Conservation (phyloP, 257 asterid genomes). For the Coffea canephora region DNA sequence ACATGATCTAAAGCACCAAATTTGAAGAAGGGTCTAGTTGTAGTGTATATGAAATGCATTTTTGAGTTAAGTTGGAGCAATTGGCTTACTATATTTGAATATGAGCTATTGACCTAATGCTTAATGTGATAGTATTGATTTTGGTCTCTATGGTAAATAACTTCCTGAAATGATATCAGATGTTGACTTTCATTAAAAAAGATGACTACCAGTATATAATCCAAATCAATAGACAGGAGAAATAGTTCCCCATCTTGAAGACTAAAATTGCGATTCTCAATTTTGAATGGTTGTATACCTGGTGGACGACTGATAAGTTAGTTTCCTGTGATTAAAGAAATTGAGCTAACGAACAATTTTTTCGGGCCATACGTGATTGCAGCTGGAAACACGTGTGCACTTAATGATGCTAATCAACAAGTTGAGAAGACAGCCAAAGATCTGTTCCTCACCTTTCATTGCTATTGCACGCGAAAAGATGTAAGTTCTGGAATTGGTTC, state of each 20-base stretch:
- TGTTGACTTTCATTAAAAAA: too few relatives aligned
- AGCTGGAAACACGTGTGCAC: constrained; percentile 37
- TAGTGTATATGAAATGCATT: too few relatives aligned
- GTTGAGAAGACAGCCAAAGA: constrained; percentile 56
- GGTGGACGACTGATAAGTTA: not conserved
- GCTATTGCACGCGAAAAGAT: constrained; percentile 78
- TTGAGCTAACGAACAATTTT: not conserved
- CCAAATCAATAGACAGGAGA: not conserved
- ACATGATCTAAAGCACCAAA: too few relatives aligned
- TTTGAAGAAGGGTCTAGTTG: too few relatives aligned
- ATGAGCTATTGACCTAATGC: too few relatives aligned
- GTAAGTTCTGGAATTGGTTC: constrained; percentile 31
- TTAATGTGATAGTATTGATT: too few relatives aligned
- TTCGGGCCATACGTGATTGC: constrained; percentile 20
- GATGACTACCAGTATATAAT: not conserved
- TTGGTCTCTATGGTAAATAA: too few relatives aligned
- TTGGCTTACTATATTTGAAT: too few relatives aligned
- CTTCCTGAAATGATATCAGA: too few relatives aligned
- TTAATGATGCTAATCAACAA: constrained; percentile 28
- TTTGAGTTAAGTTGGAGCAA: too few relatives aligned
- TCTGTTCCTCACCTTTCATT: constrained; percentile 64
- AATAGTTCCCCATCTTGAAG: not conserved
- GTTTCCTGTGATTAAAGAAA: not conserved
- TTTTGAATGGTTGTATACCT: not conserved
- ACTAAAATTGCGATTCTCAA: not conserved